phyloP scores from a whole-genome alignment of 306 rosid genomes.

The Cicer cuneatum region DNA sequence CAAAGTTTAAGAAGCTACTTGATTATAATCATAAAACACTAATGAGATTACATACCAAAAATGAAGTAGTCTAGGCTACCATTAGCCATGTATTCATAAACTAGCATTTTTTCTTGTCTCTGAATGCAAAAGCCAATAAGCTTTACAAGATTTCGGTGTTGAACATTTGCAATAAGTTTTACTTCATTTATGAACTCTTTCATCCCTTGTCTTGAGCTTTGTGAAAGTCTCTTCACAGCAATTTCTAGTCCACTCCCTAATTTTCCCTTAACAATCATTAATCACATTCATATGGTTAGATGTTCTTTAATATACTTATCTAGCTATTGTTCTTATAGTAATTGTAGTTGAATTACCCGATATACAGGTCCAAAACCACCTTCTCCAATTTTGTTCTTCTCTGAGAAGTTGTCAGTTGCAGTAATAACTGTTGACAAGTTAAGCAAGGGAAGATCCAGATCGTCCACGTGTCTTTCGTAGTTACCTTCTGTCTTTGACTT shows the following conservation, averaged over 20 bases:
- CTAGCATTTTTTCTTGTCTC: conserved; percentile 46
- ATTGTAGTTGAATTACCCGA: conserved; percentile 30
- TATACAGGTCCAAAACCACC: conserved; percentile 64
- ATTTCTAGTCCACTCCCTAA: conserved; percentile 48
- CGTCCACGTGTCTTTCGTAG: conserved; percentile 44
- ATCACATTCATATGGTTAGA: conserved; percentile 7
- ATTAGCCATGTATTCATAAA: conserved; percentile 41
- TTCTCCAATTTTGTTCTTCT: conserved; percentile 53
- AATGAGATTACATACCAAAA: conserved; percentile 39
- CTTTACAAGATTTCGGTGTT: conserved; percentile 56
- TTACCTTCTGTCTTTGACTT: background rate
- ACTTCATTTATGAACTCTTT: conserved; percentile 54
- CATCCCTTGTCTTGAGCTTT: conserved; percentile 46
- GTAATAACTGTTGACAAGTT: conserved; percentile 39
- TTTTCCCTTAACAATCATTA: conserved; percentile 43
- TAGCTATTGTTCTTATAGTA: background rate
- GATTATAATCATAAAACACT: background rate
- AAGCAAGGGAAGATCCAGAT: conserved; percentile 51
- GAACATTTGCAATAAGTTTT: conserved; percentile 50
- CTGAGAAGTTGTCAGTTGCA: conserved; percentile 48
- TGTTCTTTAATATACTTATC: background rate
- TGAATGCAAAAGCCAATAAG: conserved; percentile 56
- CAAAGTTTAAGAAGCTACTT: background rate
- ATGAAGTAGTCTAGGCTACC: conserved; percentile 42
- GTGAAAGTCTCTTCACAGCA: conserved; percentile 55